Evolutionary conservation across 345 rosid genomes (phyloP).

Genomic region (Bruguiera gymnorhiza): DNA sequence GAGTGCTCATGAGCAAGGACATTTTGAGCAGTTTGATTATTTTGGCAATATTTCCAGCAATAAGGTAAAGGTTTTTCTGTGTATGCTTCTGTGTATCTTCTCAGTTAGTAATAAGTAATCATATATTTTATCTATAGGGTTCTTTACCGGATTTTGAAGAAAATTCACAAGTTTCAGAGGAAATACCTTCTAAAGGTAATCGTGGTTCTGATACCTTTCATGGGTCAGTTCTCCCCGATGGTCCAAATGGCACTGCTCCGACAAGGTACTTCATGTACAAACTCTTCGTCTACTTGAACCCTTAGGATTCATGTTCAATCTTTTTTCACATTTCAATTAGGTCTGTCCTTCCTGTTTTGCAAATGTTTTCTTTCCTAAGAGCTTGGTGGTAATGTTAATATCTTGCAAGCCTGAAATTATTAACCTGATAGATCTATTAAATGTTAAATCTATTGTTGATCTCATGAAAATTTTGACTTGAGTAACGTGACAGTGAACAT

Average conservation of each 20-base stretch:
- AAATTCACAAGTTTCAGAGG: conserved; percentile 22
- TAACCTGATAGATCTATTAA: not conserved
- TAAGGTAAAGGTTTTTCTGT: conserved; percentile 22
- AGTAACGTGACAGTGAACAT: conserved; percentile 33
- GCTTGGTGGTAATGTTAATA: not conserved
- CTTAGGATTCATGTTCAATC: conserved; percentile 1
- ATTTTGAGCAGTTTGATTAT: conserved; percentile 21
- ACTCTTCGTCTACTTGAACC: conserved; percentile 3
- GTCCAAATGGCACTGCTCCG: conserved; percentile 25
- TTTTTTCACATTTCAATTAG: not conserved
- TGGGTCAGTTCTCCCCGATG: conserved; percentile 27
- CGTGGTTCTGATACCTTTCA: conserved; percentile 3
- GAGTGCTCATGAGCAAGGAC: conserved; percentile 21
- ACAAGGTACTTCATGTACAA: conserved; percentile 27
- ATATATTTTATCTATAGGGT: conserved; percentile 22
- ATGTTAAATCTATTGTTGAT: not conserved
- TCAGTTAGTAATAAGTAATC: conserved; percentile 1
- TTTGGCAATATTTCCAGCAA: conserved; percentile 25
- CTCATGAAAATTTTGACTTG: not conserved
- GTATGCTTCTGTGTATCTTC: not conserved
- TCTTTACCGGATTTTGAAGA: conserved; percentile 19
- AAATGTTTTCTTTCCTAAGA: not conserved
- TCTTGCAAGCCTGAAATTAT: not conserved
- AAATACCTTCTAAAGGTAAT: conserved; percentile 26
- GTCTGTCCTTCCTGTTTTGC: not conserved